These are phyloP conservation scores for Salix dunnii DNA, from an alignment of 345 rosid species.

Conservation along the genomic window DNA sequence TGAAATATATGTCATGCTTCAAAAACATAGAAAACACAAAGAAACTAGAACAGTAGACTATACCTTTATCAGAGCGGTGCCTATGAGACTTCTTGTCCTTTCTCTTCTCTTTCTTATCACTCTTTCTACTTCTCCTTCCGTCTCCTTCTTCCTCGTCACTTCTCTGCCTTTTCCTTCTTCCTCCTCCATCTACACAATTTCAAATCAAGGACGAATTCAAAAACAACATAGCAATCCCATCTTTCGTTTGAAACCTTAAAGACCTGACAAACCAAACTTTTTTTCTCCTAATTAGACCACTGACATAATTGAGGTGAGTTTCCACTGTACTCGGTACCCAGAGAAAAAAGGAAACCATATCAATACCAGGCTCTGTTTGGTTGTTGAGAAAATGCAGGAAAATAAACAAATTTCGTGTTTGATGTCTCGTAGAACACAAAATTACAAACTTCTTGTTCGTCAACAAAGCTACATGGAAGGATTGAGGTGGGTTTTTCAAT, in stretches of 20 bases:
- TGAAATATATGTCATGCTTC: not conserved
- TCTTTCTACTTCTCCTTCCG: slow-evolving; percentile 41
- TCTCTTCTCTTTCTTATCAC: slow-evolving; percentile 40
- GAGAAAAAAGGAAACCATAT: not conserved
- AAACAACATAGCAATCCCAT: not conserved
- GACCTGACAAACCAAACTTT: not conserved
- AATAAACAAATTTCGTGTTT: too few relatives aligned
- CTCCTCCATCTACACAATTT: slow-evolving; percentile 48
- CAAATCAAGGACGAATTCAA: not conserved
- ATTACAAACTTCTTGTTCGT: not conserved
- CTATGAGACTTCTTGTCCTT: slow-evolving; percentile 56
- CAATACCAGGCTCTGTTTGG: not conserved
- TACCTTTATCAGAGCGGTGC: slow-evolving; percentile 57
- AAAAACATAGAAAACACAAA: not conserved
- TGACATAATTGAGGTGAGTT: not conserved
- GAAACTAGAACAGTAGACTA: not conserved
- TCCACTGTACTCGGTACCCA: not conserved
- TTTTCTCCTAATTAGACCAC: not conserved
- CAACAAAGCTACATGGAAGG: not conserved
- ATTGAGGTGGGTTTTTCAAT: not conserved
- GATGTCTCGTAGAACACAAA: not conserved
- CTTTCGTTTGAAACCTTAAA: not conserved
- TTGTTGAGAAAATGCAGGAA: not conserved
- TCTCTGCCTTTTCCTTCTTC: slow-evolving; percentile 46
- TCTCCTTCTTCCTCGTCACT: slow-evolving; percentile 36